Percentiles rank a stretch among this genome's conserved stretches.
These are phyloP conservation scores for Xanthoconium stramineum DNA, from an alignment of 768 basidiomycete species.

Conservation along the genomic window DNA sequence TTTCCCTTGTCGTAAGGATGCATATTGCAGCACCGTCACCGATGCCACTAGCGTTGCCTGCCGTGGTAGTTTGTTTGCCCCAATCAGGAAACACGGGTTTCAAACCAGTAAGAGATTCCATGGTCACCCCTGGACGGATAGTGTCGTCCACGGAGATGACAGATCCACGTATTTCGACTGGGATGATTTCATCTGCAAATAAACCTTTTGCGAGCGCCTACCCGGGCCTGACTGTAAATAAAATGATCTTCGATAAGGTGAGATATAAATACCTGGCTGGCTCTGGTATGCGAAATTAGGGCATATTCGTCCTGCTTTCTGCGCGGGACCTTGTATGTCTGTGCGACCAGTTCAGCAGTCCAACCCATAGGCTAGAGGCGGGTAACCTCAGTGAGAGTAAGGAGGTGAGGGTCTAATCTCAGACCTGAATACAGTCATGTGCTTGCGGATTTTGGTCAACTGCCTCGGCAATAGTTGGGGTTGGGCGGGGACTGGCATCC, in stretches of 20 bases:
- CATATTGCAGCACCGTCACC: conserved; percentile 92
- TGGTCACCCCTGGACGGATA: conserved; percentile 79
- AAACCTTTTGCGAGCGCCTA: conserved; percentile 67
- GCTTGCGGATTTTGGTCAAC: conserved; percentile 63
- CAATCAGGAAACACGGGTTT: conserved; percentile 88
- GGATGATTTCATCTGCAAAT: conserved; percentile 88
- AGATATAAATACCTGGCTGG: conserved; percentile 47
- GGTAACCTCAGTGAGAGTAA: not conserved
- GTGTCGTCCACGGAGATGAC: conserved; percentile 79
- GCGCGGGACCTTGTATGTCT: conserved; percentile 72
- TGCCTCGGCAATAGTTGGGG: conserved; percentile 57
- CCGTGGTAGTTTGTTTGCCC: conserved; percentile 66
- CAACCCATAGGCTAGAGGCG: conserved; percentile 81
- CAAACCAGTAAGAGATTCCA: conserved; percentile 69
- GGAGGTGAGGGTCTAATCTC: not conserved
- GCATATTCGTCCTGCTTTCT: conserved; percentile 89
- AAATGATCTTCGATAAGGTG: not conserved
- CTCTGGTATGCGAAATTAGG: conserved; percentile 80
- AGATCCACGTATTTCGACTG: conserved; percentile 69
- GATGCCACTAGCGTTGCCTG: conserved; percentile 83
- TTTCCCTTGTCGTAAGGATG: conserved; percentile 74
- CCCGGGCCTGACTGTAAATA: not conserved
- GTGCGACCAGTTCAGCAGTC: conserved; percentile 91
- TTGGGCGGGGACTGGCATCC: conserved; percentile 60
- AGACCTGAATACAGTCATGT: conserved; percentile 68